phyloP scores from a whole-genome alignment of 495 filamentous ascomycete genomes.

The Jackrogersella multiformis region DNA sequence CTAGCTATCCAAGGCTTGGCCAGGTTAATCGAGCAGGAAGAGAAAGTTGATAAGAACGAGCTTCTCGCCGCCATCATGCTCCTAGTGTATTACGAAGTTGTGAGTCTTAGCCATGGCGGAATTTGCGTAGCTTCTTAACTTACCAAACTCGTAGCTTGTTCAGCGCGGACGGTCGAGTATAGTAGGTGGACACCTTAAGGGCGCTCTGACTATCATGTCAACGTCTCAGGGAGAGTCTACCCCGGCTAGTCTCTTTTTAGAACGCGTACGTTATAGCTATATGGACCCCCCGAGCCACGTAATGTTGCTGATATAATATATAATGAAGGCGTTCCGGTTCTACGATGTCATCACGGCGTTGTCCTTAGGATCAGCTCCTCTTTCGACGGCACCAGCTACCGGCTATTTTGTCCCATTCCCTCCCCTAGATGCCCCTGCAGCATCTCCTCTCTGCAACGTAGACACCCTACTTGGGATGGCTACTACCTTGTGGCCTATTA shows the following conservation, averaged over 20 bases:
- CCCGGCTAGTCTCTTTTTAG: conserved; percentile 64
- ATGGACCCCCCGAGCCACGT: background rate
- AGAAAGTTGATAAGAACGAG: conserved; percentile 61
- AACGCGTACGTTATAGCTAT: conserved; percentile 56
- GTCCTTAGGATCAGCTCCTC: conserved; percentile 67
- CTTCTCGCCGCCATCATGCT: conserved; percentile 69
- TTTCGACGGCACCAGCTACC: conserved; percentile 60
- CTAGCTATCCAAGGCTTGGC: conserved; percentile 67
- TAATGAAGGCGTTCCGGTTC: conserved; percentile 65
- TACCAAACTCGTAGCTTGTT: conserved; percentile 59
- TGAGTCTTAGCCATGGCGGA: conserved; percentile 43
- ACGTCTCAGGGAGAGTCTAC: conserved; percentile 56
- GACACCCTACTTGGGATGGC: conserved; percentile 71
- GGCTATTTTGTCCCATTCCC: conserved; percentile 56
- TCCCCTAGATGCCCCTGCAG: conserved; percentile 55
- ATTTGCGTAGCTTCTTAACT: background rate
- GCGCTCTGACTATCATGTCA: conserved; percentile 67
- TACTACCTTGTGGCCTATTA: conserved; percentile 69
- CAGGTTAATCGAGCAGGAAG: conserved; percentile 63
- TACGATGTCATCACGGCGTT: conserved; percentile 72
- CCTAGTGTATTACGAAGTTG: conserved; percentile 71
- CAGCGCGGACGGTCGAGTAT: conserved; percentile 66
- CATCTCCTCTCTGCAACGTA: conserved; percentile 59
- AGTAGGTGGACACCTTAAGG: conserved; percentile 66
- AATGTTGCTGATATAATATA: conserved; percentile 18